phyloP scores from a whole-genome alignment of 129 eudicot genomes.

The Artemisia tridentata region DNA sequence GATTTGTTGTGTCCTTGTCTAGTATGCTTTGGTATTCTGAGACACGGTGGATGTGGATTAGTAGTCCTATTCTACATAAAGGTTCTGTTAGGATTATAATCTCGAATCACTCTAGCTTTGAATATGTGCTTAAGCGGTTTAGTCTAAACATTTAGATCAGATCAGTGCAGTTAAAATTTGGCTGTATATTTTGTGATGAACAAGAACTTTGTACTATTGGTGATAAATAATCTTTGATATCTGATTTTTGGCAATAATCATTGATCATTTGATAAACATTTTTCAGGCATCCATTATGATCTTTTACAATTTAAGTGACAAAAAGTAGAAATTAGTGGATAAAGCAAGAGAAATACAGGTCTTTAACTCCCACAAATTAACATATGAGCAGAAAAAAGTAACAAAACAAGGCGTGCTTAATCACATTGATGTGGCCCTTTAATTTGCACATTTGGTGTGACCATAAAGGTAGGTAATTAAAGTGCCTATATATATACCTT shows the following conservation, averaged over 20 bases:
- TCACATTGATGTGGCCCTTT: background rate
- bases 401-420: background rate
- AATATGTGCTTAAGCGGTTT: background rate
- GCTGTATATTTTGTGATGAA: too few species aligned
- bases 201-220: background rate
- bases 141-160: background rate
- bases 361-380: background rate
- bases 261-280: background rate
- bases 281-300: background rate
- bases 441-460: constrained; percentile 1
- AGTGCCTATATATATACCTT: constrained; percentile 12
- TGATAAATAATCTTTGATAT: background rate
- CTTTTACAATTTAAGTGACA: background rate
- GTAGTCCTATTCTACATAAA: background rate
- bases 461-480: background rate
- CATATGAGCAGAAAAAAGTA: background rate
- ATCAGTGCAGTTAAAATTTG: too few species aligned
- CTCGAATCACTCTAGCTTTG: background rate
- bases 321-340: background rate
- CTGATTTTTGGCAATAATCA: background rate
- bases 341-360: background rate
- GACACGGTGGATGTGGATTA: constrained; percentile 8
- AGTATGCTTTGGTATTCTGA: constrained; percentile 1
- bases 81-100: background rate
- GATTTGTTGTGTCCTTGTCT: constrained; percentile 21